Evolutionary conservation across 257 asterid genomes (phyloP), one percentile per base, ranked within the genome.

Genomic region (Lycium ferocissimum): DNA sequence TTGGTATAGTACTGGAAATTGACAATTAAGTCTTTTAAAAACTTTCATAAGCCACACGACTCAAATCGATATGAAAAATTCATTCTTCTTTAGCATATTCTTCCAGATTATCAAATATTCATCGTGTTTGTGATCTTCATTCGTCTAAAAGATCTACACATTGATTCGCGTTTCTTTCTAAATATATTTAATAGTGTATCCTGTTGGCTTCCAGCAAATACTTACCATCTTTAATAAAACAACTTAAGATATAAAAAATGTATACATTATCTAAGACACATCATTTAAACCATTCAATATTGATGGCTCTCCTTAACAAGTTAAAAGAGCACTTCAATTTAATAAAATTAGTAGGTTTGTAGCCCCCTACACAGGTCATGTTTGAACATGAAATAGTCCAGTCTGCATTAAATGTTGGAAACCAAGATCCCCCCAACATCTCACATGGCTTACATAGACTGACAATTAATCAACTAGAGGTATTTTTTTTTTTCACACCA

Each of bases 381-480:
- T 87, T 90, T 88, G 91, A 86, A 88, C 89, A 84, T 84, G 85
- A 90, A 90, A 85, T 87, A 78, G 92, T 89, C 91, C 86, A 87
- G 88, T 89, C 86, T 82, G 40, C 89, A 88, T 90, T 92, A 86
- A 92, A 87, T 90, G 85, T 88, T 82, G 85, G 85, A 85, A 88
- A 83, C 57, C 70, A 82, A 90, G 81, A 86, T 88, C 59, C 81
- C 81, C 73, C 88, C 85, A 90, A 91, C 95, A 90, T 83, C 85
- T 86, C 93, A 92, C 96, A 89, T 94, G 96, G 91, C 90, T 79
- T 86, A 87, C 92, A 88, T 85, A 83, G 61, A 70, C 91, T 83
- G 85, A 81, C 87, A 86, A 62, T 85, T 83, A 84, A 72, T 83
- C 85, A 8, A 40, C 61, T 40, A 81, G 65, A 22, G 37, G 2